phyloP scores from a whole-genome alignment of 2,329 filamentous ascomycete species.

The Aspergillus unguis region DNA sequence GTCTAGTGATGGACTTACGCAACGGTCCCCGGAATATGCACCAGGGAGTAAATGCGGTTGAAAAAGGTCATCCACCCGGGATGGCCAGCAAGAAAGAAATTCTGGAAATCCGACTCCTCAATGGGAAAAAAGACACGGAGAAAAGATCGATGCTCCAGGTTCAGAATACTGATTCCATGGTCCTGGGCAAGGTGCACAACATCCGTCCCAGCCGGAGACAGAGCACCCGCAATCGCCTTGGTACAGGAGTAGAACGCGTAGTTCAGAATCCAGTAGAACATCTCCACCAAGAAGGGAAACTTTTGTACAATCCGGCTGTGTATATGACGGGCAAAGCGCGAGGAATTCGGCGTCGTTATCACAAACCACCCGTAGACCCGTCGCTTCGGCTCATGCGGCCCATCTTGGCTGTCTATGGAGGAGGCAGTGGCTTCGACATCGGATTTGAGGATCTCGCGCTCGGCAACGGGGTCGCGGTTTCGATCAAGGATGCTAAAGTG shows the following conservation, averaged over 20 bases:
- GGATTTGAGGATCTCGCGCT: slow-evolving; percentile 4
- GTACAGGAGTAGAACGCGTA: slow-evolving; percentile 63
- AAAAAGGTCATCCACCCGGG: slow-evolving; percentile 44
- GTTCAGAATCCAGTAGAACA: slow-evolving; percentile 71
- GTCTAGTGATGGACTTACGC: slow-evolving; percentile 39
- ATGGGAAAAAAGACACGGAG: slow-evolving; percentile 41
- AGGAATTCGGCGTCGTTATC: slow-evolving; percentile 56
- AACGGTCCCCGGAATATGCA: slow-evolving; percentile 52
- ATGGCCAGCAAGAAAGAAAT: slow-evolving; percentile 45
- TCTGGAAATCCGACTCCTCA: slow-evolving; percentile 45
- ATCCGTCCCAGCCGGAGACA: slow-evolving; percentile 49
- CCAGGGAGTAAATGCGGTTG: slow-evolving; percentile 50
- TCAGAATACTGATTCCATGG: slow-evolving; percentile 44
- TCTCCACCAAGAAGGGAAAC: slow-evolving; percentile 67
- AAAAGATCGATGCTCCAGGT: slow-evolving; percentile 43
- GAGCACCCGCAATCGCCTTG: slow-evolving; percentile 48
- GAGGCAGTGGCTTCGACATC: slow-evolving; percentile 7
- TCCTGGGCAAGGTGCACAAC: slow-evolving; percentile 48
- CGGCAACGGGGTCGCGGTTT: slow-evolving; percentile 10
- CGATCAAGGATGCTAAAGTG: slow-evolving; percentile 43
- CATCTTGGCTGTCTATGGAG: slow-evolving; percentile 16
- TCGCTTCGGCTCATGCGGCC: slow-evolving; percentile 20
- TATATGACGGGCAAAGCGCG: slow-evolving; percentile 57
- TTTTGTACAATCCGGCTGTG: slow-evolving; percentile 64
- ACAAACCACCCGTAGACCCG: slow-evolving; percentile 47